Conservation (phyloP, 805 yeast species). For the Ascoidea rubescens region DNA sequence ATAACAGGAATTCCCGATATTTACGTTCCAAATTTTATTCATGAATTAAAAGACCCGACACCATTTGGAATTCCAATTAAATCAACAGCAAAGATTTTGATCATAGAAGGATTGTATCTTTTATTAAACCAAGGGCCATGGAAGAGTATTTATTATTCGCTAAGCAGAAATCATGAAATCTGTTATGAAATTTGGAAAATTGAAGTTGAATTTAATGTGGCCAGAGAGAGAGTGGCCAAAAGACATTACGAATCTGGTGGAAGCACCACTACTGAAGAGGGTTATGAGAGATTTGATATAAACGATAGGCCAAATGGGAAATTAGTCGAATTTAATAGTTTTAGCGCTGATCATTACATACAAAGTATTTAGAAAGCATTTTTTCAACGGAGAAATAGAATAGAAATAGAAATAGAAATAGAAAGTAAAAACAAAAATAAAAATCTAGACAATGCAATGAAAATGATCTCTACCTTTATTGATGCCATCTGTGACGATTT, state of each 20-base stretch:
- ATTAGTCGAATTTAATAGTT: no score
- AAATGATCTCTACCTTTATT: slow-evolving; percentile 47
- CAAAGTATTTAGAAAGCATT: no score
- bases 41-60: slow-evolving; percentile 58
- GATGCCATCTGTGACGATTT: slow-evolving; percentile 60
- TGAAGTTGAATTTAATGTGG: slow-evolving; percentile 27
- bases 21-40: slow-evolving; percentile 61
- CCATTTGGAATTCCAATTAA: slow-evolving; percentile 34
- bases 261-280: slow-evolving; percentile 31
- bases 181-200: slow-evolving; percentile 31
- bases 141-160: slow-evolving; percentile 26
- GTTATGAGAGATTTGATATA: slow-evolving; percentile 14
- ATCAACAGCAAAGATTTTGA: slow-evolving; percentile 35
- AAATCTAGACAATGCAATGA: slow-evolving; percentile 33
- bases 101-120: slow-evolving; percentile 70
- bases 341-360: no score
- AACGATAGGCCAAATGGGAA: no score
- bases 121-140: slow-evolving; percentile 46
- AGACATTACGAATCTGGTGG: slow-evolving; percentile 55
- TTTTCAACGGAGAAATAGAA: no score
- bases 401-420: no score
- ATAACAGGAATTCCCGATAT: slow-evolving; percentile 21
- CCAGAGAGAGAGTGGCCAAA: slow-evolving; percentile 44
- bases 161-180: background rate
- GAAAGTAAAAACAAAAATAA: no score